Conservation (phyloP, 2,329 filamentous ascomycete species). For the Phaeosphaeria sp. region DNA sequence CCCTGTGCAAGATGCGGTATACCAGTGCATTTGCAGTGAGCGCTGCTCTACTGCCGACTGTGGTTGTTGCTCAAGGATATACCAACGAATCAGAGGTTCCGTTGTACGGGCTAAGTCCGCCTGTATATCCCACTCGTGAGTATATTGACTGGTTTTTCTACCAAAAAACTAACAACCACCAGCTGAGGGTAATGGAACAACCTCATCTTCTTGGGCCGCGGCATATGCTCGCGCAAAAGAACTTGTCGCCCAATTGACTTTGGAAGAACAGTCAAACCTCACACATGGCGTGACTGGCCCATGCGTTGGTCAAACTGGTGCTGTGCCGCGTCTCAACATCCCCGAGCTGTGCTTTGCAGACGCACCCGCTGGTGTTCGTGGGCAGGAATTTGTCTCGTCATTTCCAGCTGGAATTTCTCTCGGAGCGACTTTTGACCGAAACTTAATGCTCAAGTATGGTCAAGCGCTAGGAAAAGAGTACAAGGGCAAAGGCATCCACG, state of each 20-base stretch:
- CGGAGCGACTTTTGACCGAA: slow-evolving; percentile 75
- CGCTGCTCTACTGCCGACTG: slow-evolving; percentile 15
- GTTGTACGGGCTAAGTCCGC: slow-evolving; percentile 36
- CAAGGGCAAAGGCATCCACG: slow-evolving; percentile 72
- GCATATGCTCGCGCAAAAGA: slow-evolving; percentile 46
- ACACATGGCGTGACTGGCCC: slow-evolving; percentile 42
- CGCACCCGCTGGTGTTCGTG: slow-evolving; percentile 42
- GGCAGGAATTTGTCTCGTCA: slow-evolving; percentile 39
- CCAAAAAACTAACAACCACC: slow-evolving; percentile 12
- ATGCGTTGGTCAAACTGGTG: slow-evolving; percentile 47
- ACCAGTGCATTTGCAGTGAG: neutral
- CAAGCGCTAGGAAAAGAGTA: slow-evolving; percentile 73
- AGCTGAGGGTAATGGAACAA: slow-evolving; percentile 34
- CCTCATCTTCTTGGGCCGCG: slow-evolving; percentile 29
- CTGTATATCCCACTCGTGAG: slow-evolving; percentile 40
- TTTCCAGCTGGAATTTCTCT: slow-evolving; percentile 46
- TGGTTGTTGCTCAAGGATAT: slow-evolving; percentile 23
- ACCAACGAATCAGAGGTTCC: slow-evolving; percentile 38
- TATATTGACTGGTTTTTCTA: neutral
- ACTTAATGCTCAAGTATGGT: slow-evolving; percentile 70
- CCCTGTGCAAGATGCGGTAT: slow-evolving; percentile 11
- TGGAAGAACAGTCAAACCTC: slow-evolving; percentile 52
- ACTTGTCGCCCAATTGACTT: slow-evolving; percentile 49
- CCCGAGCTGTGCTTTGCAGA: slow-evolving; percentile 50
- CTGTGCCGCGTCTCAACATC: slow-evolving; percentile 45